These are phyloP conservation scores for Dacryopinax primogenitus DNA, from an alignment of 768 basidiomycete genomes.

Conservation along the genomic window DNA sequence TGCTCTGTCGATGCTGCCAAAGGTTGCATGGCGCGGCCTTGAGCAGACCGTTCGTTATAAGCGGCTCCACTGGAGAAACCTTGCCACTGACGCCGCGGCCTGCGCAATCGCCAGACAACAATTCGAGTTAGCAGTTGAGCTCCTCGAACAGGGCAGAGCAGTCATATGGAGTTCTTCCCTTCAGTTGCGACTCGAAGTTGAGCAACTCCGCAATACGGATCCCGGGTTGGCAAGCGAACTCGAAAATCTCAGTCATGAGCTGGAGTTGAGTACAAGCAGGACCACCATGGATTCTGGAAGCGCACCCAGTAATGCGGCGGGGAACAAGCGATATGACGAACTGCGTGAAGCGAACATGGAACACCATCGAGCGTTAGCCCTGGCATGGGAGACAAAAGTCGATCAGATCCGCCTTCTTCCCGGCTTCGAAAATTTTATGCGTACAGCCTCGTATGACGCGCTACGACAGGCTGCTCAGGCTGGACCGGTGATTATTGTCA, in stretches of 20 bases:
- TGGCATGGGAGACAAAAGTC: not conserved
- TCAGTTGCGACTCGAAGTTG: not conserved
- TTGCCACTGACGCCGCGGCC: not conserved
- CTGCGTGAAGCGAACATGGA: not conserved
- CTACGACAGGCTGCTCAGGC: not conserved
- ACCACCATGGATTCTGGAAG: not conserved
- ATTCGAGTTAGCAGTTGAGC: not conserved
- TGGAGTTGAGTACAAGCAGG: not conserved
- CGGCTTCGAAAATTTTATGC: not conserved
- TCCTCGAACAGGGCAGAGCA: not conserved
- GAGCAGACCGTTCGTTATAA: not conserved
- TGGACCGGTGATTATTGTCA: conserved; percentile 22
- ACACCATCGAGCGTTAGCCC: not conserved
- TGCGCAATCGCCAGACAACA: not conserved
- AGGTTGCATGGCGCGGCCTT: not conserved
- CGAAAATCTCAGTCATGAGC: not conserved
- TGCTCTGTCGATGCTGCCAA: not conserved
- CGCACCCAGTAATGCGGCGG: not conserved
- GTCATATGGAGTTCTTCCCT: not conserved
- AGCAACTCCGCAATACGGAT: not conserved
- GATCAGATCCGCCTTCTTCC: not conserved
- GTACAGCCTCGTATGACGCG: not conserved
- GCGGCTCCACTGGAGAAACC: not conserved
- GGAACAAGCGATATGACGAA: not conserved
- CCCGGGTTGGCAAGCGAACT: not conserved